phyloP scores from a whole-genome alignment of 441 rosid genomes.

The Omphalea diandra region DNA sequence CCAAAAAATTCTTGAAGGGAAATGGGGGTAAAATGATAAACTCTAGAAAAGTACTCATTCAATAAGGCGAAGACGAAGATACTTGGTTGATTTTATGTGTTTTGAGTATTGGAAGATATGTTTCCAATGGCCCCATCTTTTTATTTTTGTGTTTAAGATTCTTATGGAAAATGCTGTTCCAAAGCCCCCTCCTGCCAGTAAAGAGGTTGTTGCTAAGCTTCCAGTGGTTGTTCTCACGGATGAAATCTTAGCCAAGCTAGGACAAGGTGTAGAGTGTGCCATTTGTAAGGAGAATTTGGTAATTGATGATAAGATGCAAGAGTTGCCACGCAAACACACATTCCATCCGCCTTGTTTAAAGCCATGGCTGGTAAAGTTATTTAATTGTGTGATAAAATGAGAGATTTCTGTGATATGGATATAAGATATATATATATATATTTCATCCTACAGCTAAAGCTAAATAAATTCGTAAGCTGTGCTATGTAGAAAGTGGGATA shows the following conservation, averaged over 20 bases:
- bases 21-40: neutral
- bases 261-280: slow-evolving; percentile 74
- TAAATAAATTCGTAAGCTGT: neutral
- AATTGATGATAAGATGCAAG: slow-evolving; percentile 87
- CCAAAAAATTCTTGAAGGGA: neutral
- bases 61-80: neutral
- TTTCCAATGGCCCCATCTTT: neutral
- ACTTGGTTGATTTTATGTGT: neutral
- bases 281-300: slow-evolving; percentile 82
- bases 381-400: neutral
- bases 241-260: slow-evolving; percentile 60
- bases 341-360: slow-evolving; percentile 92
- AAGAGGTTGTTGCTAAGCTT: slow-evolving; percentile 89
- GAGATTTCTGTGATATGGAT: neutral
- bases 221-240: slow-evolving; percentile 62
- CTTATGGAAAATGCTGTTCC: slow-evolving; percentile 44
- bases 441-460: neutral
- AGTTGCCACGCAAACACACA: slow-evolving; percentile 87
- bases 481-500: neutral
- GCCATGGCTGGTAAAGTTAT: slow-evolving; percentile 83
- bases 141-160: slow-evolving; percentile 32
- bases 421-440: no score
- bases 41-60: neutral
- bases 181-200: slow-evolving; percentile 93
- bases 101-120: neutral